Evolutionary conservation across 305 asterid species (phyloP).

Genomic region (Solanum hybrid): DNA sequence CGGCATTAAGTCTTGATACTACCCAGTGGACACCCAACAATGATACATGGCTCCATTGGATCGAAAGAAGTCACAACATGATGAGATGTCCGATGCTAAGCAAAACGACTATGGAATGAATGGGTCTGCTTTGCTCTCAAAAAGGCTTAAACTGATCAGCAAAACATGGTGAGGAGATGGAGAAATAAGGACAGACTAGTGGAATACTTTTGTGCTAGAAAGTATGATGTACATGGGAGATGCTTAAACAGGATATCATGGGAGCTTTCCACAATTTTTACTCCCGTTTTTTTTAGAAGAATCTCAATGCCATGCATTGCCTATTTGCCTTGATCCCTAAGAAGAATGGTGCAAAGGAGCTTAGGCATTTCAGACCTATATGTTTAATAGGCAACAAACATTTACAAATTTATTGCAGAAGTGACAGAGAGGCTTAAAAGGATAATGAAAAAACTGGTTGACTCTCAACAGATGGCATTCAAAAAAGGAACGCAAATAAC

Average conservation of each 20-base stretch:
- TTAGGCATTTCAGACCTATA: not conserved
- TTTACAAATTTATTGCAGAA: not conserved
- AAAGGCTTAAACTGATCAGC: not conserved
- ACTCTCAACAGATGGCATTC: not conserved
- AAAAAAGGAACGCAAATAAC: not conserved
- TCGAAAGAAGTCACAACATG: not conserved
- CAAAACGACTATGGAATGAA: not conserved
- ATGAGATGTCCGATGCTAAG: not conserved
- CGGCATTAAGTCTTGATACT: not conserved
- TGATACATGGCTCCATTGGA: not conserved
- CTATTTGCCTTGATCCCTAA: not conserved
- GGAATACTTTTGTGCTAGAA: not conserved
- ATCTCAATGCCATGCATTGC: not conserved
- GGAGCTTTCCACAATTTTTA: not conserved
- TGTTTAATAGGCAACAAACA: not conserved
- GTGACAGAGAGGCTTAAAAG: not conserved
- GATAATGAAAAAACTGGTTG: not conserved
- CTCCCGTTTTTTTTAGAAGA: not conserved
- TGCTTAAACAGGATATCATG: not conserved
- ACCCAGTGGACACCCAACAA: not conserved
- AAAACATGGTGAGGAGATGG: not conserved
- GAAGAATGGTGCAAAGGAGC: not conserved
- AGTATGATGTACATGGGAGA: not conserved
- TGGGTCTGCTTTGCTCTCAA: not conserved
- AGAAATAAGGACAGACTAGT: not conserved